Percentiles rank a stretch among this genome's conserved stretches.
phyloP scores from a whole-genome alignment of 2,329 filamentous ascomycete species.

The Nothophaeocryptopus gaeumannii region DNA sequence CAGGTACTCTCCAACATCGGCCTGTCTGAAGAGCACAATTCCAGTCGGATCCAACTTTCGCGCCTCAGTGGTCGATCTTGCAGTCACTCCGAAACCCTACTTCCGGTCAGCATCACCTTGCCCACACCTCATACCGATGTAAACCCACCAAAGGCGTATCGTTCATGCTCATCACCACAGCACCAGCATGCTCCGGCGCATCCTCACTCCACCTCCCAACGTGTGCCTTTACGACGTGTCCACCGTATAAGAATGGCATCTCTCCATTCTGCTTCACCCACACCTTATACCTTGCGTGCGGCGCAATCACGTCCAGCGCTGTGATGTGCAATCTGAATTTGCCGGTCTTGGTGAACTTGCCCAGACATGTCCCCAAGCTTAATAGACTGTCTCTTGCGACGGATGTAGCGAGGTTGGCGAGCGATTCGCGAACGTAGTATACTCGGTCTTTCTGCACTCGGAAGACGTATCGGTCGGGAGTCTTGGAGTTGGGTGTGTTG shows the following conservation, averaged over 20 bases:
- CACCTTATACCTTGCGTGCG: constrained; percentile 92
- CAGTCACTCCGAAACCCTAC: constrained; percentile 89
- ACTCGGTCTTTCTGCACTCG: constrained; percentile 77
- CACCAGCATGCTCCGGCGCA: constrained; percentile 87
- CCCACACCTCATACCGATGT: not conserved
- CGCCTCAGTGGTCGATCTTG: constrained; percentile 80
- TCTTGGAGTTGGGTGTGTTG: constrained; percentile 52
- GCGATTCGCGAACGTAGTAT: constrained; percentile 85
- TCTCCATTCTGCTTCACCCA: constrained; percentile 96
- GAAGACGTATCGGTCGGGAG: constrained; percentile 74
- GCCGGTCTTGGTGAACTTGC: constrained; percentile 94
- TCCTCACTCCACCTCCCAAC: constrained; percentile 85
- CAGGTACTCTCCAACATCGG: constrained; percentile 91
- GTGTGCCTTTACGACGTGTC: constrained; percentile 80
- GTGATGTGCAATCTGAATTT: constrained; percentile 96
- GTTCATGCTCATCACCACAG: constrained; percentile 87
- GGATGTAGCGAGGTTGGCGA: constrained; percentile 87
- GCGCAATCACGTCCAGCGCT: constrained; percentile 80
- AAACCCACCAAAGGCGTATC: constrained; percentile 68
- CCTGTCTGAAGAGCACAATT: constrained; percentile 84
- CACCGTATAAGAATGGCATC: constrained; percentile 95
- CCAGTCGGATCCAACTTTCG: constrained; percentile 84
- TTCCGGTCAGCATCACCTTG: constrained; percentile 10
- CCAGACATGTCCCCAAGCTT: constrained; percentile 83
- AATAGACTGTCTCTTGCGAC: constrained; percentile 78